Base-by-base conservation (phyloP, 345 rosid species). In the Cardamine occulta region DNA sequence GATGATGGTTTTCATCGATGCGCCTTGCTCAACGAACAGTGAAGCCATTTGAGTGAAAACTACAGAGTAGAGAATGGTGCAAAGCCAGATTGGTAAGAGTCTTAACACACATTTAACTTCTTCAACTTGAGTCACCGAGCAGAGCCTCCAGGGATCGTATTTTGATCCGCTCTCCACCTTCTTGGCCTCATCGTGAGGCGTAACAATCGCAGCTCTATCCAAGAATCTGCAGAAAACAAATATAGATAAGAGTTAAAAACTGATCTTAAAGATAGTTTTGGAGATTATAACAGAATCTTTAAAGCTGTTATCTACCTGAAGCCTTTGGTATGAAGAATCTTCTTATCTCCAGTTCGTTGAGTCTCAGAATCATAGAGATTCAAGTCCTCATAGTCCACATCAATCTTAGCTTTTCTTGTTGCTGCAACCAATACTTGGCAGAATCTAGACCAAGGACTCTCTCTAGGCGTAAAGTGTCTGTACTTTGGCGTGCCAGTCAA, bases 21-120 rank as follows among this genome's bases (percentile, higher is more conserved):
- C 99, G 5, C 98, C 99, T 82, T 95, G 99, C 81, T 87, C 97
- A 17, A 95, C 99, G n/a, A 95, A 95, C 26, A 95, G 86, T 15
- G 98, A 95, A 14, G 99, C 99, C 99, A 95, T 92, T 77, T 95
- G 98, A 34, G 99, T 92, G 85, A 92, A 95, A 48, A 92, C 94
- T 1, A 95, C 99, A 0, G 99, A 95, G 88, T 89, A 95, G 26
- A 92, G 80, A 21, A 95, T 92, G 47, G 99, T 92, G 85, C 99
- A 95, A 58, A 92, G 96, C 99, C 99, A 95, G 15, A 95, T 89
- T 17, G 98, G 98, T 49, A 95, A 82, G 56, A 92, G 86, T 73
- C 96, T 88, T 34, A 95, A 59, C 58, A 95, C 80, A 87, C 98
- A 90, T 78, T 95, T 95, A 52, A 92, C 98, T 86, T 95, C 99